These are phyloP conservation scores for Dryas octopetala DNA, from an alignment of 306 rosid species.

Conservation along the genomic window DNA sequence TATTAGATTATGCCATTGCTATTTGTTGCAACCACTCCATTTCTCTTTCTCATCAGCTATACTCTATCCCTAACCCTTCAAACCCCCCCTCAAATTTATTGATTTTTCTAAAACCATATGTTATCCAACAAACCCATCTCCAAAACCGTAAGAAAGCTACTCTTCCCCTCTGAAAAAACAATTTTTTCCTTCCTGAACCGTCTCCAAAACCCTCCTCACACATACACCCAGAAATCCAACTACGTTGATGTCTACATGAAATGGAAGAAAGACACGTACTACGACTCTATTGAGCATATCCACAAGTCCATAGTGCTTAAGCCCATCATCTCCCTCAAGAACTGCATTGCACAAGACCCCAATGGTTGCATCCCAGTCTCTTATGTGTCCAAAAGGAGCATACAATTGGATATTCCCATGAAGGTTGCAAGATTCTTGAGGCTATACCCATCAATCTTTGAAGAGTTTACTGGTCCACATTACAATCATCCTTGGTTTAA, in stretches of 20 bases:
- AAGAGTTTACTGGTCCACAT: constrained; percentile 72
- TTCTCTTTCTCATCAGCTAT: background rate
- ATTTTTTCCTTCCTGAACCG: constrained; percentile 16
- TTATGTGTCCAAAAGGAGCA: constrained; percentile 63
- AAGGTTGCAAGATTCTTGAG: constrained; percentile 75
- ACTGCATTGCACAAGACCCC: constrained; percentile 59
- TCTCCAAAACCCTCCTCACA: constrained; percentile 31
- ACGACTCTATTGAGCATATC: constrained; percentile 70
- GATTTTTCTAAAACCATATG: constrained; percentile 24
- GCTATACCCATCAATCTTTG: constrained; percentile 77
- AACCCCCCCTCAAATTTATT: background rate
- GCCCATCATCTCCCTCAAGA: constrained; percentile 66
- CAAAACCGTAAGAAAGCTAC: constrained; percentile 35
- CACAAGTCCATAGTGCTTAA: constrained; percentile 63
- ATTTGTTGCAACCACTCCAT: background rate
- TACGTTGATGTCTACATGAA: constrained; percentile 89
- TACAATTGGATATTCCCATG: constrained; percentile 62
- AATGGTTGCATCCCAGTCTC: constrained; percentile 76
- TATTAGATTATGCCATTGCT: no score
- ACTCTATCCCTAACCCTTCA: background rate
- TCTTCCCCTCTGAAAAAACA: constrained; percentile 23
- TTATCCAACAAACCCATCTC: constrained; percentile 33
- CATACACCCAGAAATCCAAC: constrained; percentile 39
- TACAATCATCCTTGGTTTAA: constrained; percentile 86
- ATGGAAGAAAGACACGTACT: constrained; percentile 81